These are phyloP conservation scores for Buxus sempervirens DNA, from an alignment of 164 flowering plant species.

Conservation along the genomic window DNA sequence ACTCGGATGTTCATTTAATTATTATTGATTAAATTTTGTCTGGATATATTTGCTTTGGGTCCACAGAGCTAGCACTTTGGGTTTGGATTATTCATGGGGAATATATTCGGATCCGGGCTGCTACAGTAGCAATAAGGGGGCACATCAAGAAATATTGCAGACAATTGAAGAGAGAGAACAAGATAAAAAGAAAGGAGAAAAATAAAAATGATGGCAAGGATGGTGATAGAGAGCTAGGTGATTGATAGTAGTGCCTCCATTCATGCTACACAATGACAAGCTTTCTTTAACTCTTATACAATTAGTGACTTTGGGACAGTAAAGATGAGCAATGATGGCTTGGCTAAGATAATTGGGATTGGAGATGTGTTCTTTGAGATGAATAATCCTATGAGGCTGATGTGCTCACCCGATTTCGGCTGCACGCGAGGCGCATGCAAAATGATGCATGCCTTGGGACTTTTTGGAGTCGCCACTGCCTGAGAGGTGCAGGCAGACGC, in stretches of 20 bases:
- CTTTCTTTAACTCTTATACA: not conserved
- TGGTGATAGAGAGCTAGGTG: not conserved
- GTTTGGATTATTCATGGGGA: too few relatives aligned
- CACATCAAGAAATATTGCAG: slow-evolving; percentile 9
- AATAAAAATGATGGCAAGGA: not conserved
- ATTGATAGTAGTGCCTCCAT: not conserved
- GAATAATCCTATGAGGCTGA: not conserved
- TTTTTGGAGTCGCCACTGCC: too few relatives aligned
- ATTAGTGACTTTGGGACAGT: not conserved
- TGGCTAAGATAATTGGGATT: not conserved
- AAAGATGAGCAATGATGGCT: not conserved
- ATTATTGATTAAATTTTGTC: too few relatives aligned
- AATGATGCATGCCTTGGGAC: too few relatives aligned
- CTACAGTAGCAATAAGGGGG: too few relatives aligned
- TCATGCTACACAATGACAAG: not conserved
- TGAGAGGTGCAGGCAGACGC: too few relatives aligned
- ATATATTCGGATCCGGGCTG: too few relatives aligned
- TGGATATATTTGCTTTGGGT: too few relatives aligned
- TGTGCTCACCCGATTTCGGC: too few relatives aligned
- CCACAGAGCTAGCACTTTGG: too few relatives aligned
- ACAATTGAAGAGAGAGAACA: not conserved
- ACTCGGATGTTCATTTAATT: too few relatives aligned
- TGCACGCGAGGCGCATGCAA: too few relatives aligned
- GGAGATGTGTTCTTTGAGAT: slow-evolving; percentile 5
- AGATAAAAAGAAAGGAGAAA: not conserved